phyloP scores from a whole-genome alignment of 768 basidiomycete genomes.

The Tricholoma bakamatsutake region DNA sequence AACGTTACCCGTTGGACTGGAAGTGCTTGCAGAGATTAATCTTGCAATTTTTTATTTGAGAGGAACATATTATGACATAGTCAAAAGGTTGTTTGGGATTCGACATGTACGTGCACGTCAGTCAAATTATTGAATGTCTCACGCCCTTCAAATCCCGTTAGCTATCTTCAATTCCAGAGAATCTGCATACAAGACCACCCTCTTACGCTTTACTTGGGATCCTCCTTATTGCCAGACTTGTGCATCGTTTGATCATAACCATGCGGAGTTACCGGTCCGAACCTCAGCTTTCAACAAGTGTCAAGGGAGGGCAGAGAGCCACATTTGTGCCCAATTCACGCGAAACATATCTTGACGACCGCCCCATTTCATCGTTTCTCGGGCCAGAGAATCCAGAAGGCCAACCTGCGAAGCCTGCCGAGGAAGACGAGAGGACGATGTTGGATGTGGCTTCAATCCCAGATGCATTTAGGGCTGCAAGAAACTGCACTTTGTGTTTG shows the following conservation, averaged over 20 bases:
- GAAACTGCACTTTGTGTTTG: slow-evolving; percentile 79
- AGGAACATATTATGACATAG: slow-evolving; percentile 74
- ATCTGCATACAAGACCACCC: slow-evolving; percentile 69
- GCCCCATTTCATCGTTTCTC: slow-evolving; percentile 53
- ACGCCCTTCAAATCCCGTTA: slow-evolving; percentile 21
- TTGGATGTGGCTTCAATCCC: slow-evolving; percentile 57
- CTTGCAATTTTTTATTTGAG: slow-evolving; percentile 75
- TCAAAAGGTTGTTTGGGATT: slow-evolving; percentile 61
- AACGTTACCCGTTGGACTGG: slow-evolving; percentile 44
- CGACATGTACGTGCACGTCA: slow-evolving; percentile 46
- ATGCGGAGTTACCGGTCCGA: slow-evolving; percentile 27
- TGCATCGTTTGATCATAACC: slow-evolving; percentile 52
- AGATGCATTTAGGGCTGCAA: slow-evolving; percentile 41
- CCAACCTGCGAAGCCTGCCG: slow-evolving; percentile 50
- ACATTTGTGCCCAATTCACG: slow-evolving; percentile 16
- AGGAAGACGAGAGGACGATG: slow-evolving; percentile 65
- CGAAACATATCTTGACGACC: slow-evolving; percentile 51
- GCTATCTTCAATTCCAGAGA: slow-evolving; percentile 69
- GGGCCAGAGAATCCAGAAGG: slow-evolving; percentile 45
- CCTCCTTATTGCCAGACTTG: slow-evolving; percentile 57
- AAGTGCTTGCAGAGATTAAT: slow-evolving; percentile 62
- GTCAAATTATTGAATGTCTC: neutral
- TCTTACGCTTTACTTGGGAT: slow-evolving; percentile 85
- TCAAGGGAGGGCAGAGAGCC: slow-evolving; percentile 30
- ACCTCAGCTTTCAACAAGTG: slow-evolving; percentile 4